Base-by-base conservation (phyloP, 768 basidiomycete genomes). In the Auricularia cornea region DNA sequence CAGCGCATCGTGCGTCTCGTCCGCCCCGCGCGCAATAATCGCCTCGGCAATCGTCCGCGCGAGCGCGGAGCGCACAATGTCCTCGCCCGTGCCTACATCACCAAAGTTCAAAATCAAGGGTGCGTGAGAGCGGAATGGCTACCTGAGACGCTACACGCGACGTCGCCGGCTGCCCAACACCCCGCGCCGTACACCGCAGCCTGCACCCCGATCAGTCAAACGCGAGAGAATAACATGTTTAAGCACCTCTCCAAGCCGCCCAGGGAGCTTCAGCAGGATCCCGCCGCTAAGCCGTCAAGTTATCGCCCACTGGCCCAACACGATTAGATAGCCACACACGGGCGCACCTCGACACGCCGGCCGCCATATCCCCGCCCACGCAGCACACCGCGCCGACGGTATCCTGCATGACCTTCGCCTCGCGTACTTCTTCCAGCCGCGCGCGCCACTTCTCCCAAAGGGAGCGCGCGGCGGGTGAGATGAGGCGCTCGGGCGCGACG, bases 341-440 rank as follows among this genome's bases (percentile, higher is more conserved):
- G 3, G 41, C 64, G 20, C 32, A 70, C 70, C 70, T 71, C 11
- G 70, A 71, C 4, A 70, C 70, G 6, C 70, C 59, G 71, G 68
- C 51, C 70, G 76, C 41, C 67, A 73, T 61, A 68, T 65, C 62
- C 71, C 72, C 26, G 31, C 68, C 64, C 67, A 66, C 81, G 78
- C 73, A 81, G 16, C 78, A 84, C 38, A 90, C 78, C n/a, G 89
- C 90, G 18, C 91, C 91, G 5, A 93, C 91, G 0, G 91, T 93
- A 70, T 93, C 91, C 69, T 91, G 88, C 61, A 84, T 77, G 28
- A 61, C 44, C 65, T 74, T 32, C 57, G 59, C 26, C 38, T 54
- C 31, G 16, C 57, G 8, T 23, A n/a, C n/a, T n/a, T n/a, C n/a
- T n/a, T 76, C 72, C 26, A 87, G 76, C 14, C 77, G 74, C 16